Conservation (phyloP, 305 asterid species). For the Ilex paraguariensis region DNA sequence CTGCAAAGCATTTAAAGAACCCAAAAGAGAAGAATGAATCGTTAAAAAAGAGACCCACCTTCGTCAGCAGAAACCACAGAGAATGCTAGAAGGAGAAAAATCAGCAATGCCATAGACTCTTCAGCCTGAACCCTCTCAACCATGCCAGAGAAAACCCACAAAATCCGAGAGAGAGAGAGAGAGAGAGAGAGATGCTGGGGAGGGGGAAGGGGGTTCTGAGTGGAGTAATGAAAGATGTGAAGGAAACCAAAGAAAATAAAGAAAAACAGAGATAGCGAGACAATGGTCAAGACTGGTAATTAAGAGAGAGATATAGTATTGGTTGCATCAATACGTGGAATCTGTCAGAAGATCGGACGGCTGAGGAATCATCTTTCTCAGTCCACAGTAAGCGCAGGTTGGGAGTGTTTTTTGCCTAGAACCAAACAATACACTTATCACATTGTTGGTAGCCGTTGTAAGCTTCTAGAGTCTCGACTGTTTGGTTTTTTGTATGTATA, state of each 20-base stretch:
- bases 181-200: neutral
- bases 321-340: constrained; percentile 30
- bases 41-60: constrained; percentile 34
- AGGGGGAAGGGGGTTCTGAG: constrained; percentile 3
- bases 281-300: constrained; percentile 18
- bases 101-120: constrained; percentile 24
- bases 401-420: neutral
- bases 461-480: constrained; percentile 5
- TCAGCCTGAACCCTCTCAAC: too few species aligned
- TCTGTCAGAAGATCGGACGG: constrained; percentile 52
- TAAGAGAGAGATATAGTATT: constrained; percentile 8
- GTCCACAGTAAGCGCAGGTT: too few species aligned
- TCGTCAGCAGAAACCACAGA: constrained; percentile 63
- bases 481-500: constrained; percentile 14
- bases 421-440: constrained; percentile 1
- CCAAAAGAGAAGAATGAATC: neutral
- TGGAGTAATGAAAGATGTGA: constrained; percentile 4
- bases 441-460: constrained; percentile 11
- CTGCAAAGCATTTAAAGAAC: constrained; percentile 1
- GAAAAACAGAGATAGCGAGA: constrained; percentile 3
- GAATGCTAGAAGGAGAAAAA: constrained; percentile 33
- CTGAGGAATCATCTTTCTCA: constrained; percentile 27
- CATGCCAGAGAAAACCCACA: too few species aligned
- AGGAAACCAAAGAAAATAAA: constrained; percentile 4
- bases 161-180: too few species aligned